A percentile compares a stretch with the other conserved stretches of the same genome.
phyloP scores from a whole-genome alignment of 2,329 filamentous ascomycete genomes.

The Ophioceras dolichostomum region DNA sequence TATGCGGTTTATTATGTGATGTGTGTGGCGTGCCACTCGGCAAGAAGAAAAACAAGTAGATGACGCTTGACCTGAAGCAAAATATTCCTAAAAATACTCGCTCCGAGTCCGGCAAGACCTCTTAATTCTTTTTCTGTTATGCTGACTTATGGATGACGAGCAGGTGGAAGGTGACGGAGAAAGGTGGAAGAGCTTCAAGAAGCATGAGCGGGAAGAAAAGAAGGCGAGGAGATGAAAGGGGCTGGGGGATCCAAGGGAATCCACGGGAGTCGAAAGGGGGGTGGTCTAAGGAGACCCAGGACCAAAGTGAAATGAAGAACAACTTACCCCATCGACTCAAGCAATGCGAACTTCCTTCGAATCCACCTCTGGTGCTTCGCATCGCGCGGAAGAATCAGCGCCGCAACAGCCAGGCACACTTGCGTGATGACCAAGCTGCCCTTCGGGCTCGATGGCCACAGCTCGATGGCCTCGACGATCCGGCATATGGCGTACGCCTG shows the following conservation, averaged over 20 bases:
- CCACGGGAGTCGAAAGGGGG: no score
- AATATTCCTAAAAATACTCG: no score
- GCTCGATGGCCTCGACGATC: constrained; percentile 66
- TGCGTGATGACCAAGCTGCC: constrained; percentile 64
- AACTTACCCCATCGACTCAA: constrained; percentile 39
- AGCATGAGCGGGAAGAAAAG: background rate
- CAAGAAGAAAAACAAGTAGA: background rate
- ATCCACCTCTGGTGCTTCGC: constrained; percentile 64
- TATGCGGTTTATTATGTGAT: no score
- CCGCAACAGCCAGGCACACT: constrained; percentile 62
- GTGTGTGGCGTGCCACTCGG: background rate
- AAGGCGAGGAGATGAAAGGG: no score
- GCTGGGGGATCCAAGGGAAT: no score
- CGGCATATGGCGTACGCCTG: constrained; percentile 62
- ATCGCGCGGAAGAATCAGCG: constrained; percentile 70
- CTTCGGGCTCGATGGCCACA: constrained; percentile 56
- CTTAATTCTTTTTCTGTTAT: no score
- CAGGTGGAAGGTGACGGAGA: no score
- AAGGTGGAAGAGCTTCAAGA: no score
- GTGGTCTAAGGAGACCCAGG: no score
- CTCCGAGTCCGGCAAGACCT: no score
- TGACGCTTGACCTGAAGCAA: no score
- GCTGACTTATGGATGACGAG: background rate
- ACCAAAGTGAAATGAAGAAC: background rate
- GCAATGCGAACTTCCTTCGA: constrained; percentile 61